phyloP scores from a whole-genome alignment of 768 basidiomycete genomes.

The Lactarius quietus region DNA sequence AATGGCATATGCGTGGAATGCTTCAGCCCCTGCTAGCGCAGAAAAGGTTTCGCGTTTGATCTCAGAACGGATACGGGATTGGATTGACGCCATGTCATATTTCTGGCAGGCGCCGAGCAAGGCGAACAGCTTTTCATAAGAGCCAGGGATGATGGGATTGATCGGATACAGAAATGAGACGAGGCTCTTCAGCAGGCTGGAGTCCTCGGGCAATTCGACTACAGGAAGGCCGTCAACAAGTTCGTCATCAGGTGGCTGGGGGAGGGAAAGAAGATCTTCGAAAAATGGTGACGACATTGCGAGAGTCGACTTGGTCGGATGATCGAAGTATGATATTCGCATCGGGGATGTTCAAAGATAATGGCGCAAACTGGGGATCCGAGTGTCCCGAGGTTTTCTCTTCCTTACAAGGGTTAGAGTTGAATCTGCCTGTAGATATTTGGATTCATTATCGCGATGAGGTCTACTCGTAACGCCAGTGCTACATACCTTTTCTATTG shows the following conservation, averaged over 20 bases:
- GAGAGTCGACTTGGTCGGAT: background rate
- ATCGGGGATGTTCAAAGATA: no score
- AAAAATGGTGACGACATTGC: background rate
- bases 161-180: background rate
- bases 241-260: background rate
- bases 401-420: background rate
- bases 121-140: background rate
- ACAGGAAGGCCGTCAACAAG: background rate
- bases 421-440: background rate
- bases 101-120: background rate
- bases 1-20: background rate
- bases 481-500: background rate
- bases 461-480: background rate
- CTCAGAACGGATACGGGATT: background rate
- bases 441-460: background rate
- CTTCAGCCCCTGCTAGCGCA: background rate
- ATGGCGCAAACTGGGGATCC: no score
- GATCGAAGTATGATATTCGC: no score
- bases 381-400: no score
- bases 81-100: background rate
- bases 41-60: background rate
- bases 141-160: background rate
- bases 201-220: background rate
- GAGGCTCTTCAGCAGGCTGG: background rate
- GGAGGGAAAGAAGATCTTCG: background rate